Evolutionary conservation across 176 grass and related monocot genomes (phyloP).

Genomic region (Typha latifolia): DNA sequence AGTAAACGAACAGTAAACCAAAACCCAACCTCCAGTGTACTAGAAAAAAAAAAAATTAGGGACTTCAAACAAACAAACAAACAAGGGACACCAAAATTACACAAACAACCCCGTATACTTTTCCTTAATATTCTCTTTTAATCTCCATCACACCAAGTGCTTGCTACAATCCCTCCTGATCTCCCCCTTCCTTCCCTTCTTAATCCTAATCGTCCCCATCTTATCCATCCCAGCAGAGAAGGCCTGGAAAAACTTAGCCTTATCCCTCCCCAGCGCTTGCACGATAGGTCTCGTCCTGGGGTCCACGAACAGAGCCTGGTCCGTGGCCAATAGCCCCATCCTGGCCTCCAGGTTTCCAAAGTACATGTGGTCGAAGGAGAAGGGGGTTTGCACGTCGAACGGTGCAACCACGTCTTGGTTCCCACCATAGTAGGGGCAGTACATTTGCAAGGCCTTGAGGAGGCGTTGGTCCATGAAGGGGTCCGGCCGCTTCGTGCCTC

Average conservation of each 20-base stretch:
- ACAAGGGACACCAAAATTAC: too few relatives aligned
- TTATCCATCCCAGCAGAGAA: conserved; percentile 56
- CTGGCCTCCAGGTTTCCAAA: conserved; percentile 27
- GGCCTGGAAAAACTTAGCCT: conserved; percentile 51
- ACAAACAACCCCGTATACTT: background rate
- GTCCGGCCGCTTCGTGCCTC: conserved; percentile 6
- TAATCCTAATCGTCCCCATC: conserved; percentile 68
- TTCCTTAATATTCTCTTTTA: background rate
- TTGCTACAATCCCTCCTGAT: conserved; percentile 65
- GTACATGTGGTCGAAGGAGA: conserved; percentile 27
- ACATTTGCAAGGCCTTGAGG: conserved; percentile 23
- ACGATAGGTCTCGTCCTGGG: conserved; percentile 51
- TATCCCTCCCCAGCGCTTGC: conserved; percentile 39
- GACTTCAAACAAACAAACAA: too few relatives aligned
- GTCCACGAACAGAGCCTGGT: conserved; percentile 75
- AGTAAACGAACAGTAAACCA: too few relatives aligned
- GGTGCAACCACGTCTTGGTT: conserved; percentile 27
- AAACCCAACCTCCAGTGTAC: too few relatives aligned
- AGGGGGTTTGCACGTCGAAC: conserved; percentile 25
- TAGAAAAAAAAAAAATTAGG: too few relatives aligned
- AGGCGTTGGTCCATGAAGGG: conserved; percentile 61
- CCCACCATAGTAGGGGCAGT: conserved; percentile 12
- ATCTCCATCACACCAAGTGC: conserved; percentile 16
- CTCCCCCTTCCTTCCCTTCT: conserved; percentile 83
- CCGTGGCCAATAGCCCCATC: conserved; percentile 65